A percentile compares a stretch with the other conserved stretches of the same genome.
Conservation (phyloP, 2,329 filamentous ascomycete genomes). For the Aureobasidium lini region DNA sequence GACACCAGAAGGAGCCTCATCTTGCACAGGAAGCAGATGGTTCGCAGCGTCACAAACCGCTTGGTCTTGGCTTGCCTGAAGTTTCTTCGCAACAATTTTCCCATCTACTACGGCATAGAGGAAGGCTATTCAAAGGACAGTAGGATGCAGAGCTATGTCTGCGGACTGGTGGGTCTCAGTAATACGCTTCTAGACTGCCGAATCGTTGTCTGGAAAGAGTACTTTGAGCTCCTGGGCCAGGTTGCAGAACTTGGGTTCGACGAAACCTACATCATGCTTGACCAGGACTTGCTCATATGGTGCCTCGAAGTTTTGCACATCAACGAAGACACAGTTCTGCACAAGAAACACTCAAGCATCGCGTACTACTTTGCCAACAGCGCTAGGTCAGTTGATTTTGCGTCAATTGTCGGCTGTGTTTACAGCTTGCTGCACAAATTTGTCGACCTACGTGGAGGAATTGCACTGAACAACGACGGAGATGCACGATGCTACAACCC, state of each 20-base stretch:
- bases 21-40: conserved; percentile 23
- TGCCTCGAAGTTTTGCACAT: conserved; percentile 15
- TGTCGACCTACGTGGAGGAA: not conserved
- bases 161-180: not conserved
- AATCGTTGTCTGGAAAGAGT: conserved; percentile 16
- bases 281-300: conserved; percentile 14
- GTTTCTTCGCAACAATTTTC: conserved; percentile 28
- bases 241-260: conserved; percentile 15
- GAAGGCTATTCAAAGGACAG: not conserved
- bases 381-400: not conserved
- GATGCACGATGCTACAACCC: not conserved
- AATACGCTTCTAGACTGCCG: not conserved
- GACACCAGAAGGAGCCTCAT: conserved; percentile 58
- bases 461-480: too few species aligned
- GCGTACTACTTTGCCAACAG: not conserved
- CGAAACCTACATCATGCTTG: conserved; percentile 15
- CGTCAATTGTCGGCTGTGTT: conserved; percentile 3
- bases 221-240: conserved; percentile 15
- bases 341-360: conserved; percentile 1
- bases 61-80: conserved; percentile 28
- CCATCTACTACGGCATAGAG: conserved; percentile 21
- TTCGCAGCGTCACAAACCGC: conserved; percentile 25
- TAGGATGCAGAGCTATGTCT: not conserved
- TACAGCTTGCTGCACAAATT: conserved; percentile 10
- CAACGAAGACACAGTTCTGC: not conserved